A percentile compares a stretch with the other conserved stretches of the same genome.
Evolutionary conservation across 2,329 filamentous ascomycete genomes (phyloP).

Genomic region (Monosporascus cannonballus): DNA sequence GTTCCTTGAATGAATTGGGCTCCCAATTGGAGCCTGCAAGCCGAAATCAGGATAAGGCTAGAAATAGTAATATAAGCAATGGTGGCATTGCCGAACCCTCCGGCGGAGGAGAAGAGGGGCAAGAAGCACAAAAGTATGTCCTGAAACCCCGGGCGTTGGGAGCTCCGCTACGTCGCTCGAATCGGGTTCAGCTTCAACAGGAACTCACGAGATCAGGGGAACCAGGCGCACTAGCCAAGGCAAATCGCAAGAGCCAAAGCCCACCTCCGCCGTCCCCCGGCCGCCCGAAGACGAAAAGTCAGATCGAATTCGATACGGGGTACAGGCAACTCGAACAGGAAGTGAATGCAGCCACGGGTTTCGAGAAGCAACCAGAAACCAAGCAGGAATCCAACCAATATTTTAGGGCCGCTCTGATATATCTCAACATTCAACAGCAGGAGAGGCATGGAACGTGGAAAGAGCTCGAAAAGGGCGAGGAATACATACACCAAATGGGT

Average conservation of each 20-base stretch:
- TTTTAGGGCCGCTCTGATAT: background rate
- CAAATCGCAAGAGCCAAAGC: background rate
- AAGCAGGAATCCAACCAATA: slow-evolving; percentile 5
- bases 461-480: slow-evolving; percentile 4
- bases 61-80: no score
- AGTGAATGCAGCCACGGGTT: slow-evolving; percentile 1
- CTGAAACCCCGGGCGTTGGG: background rate
- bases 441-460: slow-evolving; percentile 7
- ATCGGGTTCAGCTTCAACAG: background rate
- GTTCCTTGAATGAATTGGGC: no score
- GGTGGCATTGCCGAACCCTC: background rate
- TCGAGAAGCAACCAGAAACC: slow-evolving; percentile 1
- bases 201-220: background rate
- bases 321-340: slow-evolving; percentile 1
- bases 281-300: background rate
- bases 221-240: background rate
- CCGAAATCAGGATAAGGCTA: background rate
- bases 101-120: background rate
- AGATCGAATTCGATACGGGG: background rate
- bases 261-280: background rate
- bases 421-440: slow-evolving; percentile 2
- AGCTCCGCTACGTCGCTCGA: background rate
- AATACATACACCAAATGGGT: slow-evolving; percentile 10
- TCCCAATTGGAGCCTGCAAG: background rate
- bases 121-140: background rate